phyloP scores from a whole-genome alignment of 305 asterid species.

The Fraxinus sp. region DNA sequence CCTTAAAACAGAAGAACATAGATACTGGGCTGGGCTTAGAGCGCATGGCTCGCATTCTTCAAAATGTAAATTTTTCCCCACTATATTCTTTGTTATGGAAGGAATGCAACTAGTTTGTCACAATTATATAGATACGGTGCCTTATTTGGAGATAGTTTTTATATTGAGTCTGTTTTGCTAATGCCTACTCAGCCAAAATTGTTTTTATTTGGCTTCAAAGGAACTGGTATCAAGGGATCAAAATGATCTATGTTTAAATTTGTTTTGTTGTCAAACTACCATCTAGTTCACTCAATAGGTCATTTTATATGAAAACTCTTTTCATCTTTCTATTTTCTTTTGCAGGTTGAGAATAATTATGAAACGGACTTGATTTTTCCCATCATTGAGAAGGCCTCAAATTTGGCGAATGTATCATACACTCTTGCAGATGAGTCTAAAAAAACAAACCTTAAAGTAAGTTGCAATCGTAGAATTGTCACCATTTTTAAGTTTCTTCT shows the following conservation, averaged over 20 bases:
- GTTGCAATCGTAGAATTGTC: slow-evolving; percentile 20
- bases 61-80: slow-evolving; percentile 45
- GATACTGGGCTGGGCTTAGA: slow-evolving; percentile 97
- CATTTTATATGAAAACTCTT: slow-evolving; percentile 20
- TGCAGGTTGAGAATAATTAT: slow-evolving; percentile 89
- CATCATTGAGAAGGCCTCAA: slow-evolving; percentile 77
- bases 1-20: slow-evolving; percentile 89
- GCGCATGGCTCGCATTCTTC: slow-evolving; percentile 96
- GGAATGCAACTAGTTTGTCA: not conserved
- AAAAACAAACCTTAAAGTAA: slow-evolving; percentile 73
- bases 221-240: not conserved
- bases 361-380: slow-evolving; percentile 92
- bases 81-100: not conserved
- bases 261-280: not conserved
- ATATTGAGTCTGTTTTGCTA: not conserved
- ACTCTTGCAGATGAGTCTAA: slow-evolving; percentile 59
- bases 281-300: not conserved
- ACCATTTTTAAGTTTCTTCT: slow-evolving; percentile 12
- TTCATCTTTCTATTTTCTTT: slow-evolving; percentile 3
- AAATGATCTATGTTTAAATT: not conserved
- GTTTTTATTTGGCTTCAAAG: not conserved
- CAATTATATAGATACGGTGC: not conserved
- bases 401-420: slow-evolving; percentile 70
- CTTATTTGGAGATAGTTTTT: not conserved
- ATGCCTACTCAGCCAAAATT: not conserved